Evolutionary conservation across 179 eudicot species (phyloP).

Genomic region (Dionaea muscipula): DNA sequence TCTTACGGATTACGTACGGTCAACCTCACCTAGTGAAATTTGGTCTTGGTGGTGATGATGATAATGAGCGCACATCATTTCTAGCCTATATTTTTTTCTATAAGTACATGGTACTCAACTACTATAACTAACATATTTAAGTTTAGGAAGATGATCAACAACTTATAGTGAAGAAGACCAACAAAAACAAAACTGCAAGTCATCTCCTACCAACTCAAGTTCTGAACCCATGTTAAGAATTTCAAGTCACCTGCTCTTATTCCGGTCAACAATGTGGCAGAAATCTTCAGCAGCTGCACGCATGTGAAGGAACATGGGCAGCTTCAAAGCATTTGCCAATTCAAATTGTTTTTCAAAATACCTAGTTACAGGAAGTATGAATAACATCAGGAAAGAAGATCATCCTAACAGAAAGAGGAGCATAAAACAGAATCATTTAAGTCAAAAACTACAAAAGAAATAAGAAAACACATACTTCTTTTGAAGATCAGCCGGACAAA

Average conservation of each 20-base stretch:
- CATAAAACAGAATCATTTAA: background rate
- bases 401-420: background rate
- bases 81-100: no score
- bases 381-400: conserved; percentile 1
- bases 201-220: background rate
- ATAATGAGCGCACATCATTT: no score
- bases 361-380: conserved; percentile 23
- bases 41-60: no score
- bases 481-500: conserved; percentile 83
- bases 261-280: conserved; percentile 60
- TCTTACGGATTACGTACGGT: no score
- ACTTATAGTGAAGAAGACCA: background rate
- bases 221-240: background rate
- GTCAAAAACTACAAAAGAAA: background rate
- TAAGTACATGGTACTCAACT: no score
- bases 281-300: conserved; percentile 94
- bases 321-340: conserved; percentile 61
- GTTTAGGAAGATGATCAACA: no score
- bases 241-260: conserved; percentile 50
- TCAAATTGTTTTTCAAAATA: conserved; percentile 95
- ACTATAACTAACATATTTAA: no score
- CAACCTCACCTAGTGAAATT: no score
- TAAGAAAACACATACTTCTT: conserved; percentile 48
- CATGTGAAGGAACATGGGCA: conserved; percentile 99
- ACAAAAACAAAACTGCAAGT: conserved; percentile 1